Evolutionary conservation across 768 basidiomycete species (phyloP).

Genomic region (Lepiota venenata): DNA sequence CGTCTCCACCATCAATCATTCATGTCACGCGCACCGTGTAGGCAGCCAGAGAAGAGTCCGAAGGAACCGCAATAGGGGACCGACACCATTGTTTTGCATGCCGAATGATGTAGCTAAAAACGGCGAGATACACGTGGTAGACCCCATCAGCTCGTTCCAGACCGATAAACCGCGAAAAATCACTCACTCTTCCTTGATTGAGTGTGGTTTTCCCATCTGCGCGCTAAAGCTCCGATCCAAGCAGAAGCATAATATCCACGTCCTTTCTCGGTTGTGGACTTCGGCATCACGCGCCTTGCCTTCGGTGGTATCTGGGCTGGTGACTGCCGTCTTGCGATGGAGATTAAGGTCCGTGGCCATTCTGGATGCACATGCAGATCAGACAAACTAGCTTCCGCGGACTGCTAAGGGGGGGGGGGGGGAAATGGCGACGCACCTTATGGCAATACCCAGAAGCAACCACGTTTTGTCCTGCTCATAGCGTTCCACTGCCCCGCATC

Average conservation of each 20-base stretch:
- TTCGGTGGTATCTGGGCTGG: constrained; percentile 70
- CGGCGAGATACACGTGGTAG: constrained; percentile 7
- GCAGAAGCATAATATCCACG: constrained; percentile 87
- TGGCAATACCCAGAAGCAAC: constrained; percentile 84
- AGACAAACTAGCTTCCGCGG: background rate
- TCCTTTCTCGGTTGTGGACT: constrained; percentile 91
- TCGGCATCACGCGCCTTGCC: constrained; percentile 76
- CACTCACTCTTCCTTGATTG: constrained; percentile 92
- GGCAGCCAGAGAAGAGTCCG: constrained; percentile 68
- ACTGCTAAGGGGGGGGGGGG: background rate
- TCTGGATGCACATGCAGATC: constrained; percentile 32
- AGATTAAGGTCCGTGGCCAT: constrained; percentile 97
- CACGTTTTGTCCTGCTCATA: constrained; percentile 97
- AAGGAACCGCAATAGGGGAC: constrained; percentile 55
- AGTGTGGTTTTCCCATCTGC: constrained; percentile 95
- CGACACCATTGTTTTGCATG: constrained; percentile 75
- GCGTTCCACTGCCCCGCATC: constrained; percentile 91
- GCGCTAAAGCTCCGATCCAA: constrained; percentile 90
- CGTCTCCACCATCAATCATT: too few species aligned
- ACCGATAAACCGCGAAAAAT: too few species aligned
- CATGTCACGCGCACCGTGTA: constrained; percentile 59
- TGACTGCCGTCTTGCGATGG: constrained; percentile 76
- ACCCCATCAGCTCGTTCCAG: too few species aligned
- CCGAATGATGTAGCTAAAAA: constrained; percentile 77
- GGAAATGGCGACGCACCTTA: constrained; percentile 50